Base-by-base conservation (phyloP, 2,329 filamentous ascomycete genomes). In the Verticillium zaregamsianum region DNA sequence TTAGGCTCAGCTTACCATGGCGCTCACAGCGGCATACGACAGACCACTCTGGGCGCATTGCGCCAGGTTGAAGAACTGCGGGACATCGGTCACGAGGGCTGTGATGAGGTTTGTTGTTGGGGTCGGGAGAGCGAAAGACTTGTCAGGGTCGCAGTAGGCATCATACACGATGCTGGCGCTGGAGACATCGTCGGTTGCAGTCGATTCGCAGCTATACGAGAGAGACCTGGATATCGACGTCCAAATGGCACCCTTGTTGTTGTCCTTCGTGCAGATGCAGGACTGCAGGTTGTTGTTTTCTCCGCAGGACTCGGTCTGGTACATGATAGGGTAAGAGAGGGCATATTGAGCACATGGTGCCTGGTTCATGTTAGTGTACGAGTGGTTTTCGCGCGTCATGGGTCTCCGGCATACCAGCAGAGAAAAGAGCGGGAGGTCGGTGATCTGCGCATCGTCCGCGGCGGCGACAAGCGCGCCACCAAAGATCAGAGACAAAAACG, bases 241-340 rank as follows among this genome's bases (percentile, higher is more conserved):
- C 17, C 72, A 71, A 59, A 84, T 68, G 3, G 74, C 71, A 3
- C 70, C 72, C 17, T 74, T 71, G 62, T 77, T 76, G 56, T 73
- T 75, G 64, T 77, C 75, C 67, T 82, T 80, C 12, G 78, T 79
- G 71, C 82, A 86, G n/a, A 83, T 74, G 62, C 83, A 86, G 11
- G 76, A 78, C 64, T 84, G 81, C 11, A 85, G 70, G 6, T 74
- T 77, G 5, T 76, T 74, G 15, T 76, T 77, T 5, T 70, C 77
- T 15, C 77, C 77, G 64, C 82, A 85, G 55, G 71, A 72, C 14
- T 72, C 70, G 0, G 82, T 83, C 65, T 79, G 74, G 39, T 66
- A 62, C 62, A 76, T 73, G 65, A 86, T 69, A 61, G 78, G 76
- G 2, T 35, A 35, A 7, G 74, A 77, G 45, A 85, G 61, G 11